A percentile compares a stretch with the other conserved stretches of the same genome.
phyloP scores from a whole-genome alignment of 176 grass and related monocot species.

The Triticum monococcum region DNA sequence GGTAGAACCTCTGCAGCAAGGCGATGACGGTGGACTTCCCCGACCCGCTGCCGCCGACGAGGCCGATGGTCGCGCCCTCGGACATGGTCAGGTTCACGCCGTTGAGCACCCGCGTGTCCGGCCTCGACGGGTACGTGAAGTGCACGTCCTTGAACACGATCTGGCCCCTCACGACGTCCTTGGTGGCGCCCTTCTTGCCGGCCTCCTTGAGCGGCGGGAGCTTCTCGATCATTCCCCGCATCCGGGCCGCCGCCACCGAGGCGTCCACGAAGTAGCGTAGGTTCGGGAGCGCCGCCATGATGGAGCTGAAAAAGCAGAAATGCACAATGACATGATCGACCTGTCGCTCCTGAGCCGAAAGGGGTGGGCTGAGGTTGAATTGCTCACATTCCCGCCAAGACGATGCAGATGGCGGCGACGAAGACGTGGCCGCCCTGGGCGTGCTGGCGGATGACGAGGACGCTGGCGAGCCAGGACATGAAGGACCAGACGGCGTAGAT shows the following conservation, averaged over 20 bases:
- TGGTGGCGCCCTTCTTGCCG: constrained; percentile 32
- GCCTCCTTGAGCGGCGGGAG: not conserved
- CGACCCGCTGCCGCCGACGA: constrained; percentile 53
- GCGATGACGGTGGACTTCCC: constrained; percentile 64
- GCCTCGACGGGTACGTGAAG: constrained; percentile 60
- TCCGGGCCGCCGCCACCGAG: constrained; percentile 23
- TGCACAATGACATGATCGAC: not conserved
- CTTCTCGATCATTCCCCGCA: constrained; percentile 36
- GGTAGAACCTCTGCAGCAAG: constrained; percentile 63
- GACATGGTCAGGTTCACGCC: constrained; percentile 39
- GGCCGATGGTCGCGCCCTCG: constrained; percentile 41
- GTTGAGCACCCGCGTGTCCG: constrained; percentile 36
- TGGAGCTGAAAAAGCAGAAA: constrained; percentile 6
- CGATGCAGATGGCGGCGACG: constrained; percentile 50
- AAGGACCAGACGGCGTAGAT: constrained; percentile 64
- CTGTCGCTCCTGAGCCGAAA: not conserved
- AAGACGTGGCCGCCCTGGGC: constrained; percentile 58
- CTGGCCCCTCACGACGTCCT: constrained; percentile 2
- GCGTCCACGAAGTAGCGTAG: constrained; percentile 45
- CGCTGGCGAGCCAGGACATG: constrained; percentile 42
- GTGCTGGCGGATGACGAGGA: constrained; percentile 46
- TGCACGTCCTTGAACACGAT: constrained; percentile 47
- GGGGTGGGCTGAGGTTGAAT: too few species aligned
- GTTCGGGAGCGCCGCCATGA: constrained; percentile 42
- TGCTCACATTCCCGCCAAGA: constrained; percentile 56